Evolutionary conservation across 1,284 basidiomycete genomes (phyloP), one percentile per base, ranked within the genome.

Genomic region (Rhodotorula sp.): DNA sequence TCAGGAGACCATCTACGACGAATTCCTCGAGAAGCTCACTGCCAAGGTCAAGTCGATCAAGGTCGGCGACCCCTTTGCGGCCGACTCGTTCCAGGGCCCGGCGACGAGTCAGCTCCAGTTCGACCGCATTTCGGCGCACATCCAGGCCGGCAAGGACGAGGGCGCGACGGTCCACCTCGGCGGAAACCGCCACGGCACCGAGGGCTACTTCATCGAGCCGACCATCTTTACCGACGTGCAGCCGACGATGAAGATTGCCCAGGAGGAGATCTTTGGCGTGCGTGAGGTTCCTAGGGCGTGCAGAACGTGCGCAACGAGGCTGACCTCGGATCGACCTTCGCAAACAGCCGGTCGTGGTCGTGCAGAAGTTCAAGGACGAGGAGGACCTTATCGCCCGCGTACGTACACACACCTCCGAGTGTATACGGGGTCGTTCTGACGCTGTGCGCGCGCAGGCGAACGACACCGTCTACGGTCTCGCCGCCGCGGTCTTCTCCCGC

Each of bases 121-220:
- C 78, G 84, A 86, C 82, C 84, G 92, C 74, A 90, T 95, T 83
- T 91, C 94, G 90, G 85, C 84, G 61, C 95, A 92, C 86, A 94
- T 98, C 82, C 82, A 93, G 72, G 87, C 88, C 23, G 95, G 94
- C 42, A 92, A 90, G 84, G 78, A 87, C 61, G 86, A 90, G 64
- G 94, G 94, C 68, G 94, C 94, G n/a, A 93, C 82, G 23, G 85
- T 93, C 45, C 86, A 89, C 80, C 77, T 85, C 52, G 94, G 94
- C 58, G 94, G 95, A 56, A 85, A 87, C 72, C 87, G 90, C 58
- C 82, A 88, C 79, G 91, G 92, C 64, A 83, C 82, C 14, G 87
- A 91, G 79, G 85, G 85, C 52, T 86, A 83, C 83, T 87, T 83
- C 76, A 83, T 85, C 70, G 76, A 84, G 79, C 91, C 90, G n/a